Base-by-base conservation (phyloP, 768 basidiomycete species). In the Lactifluus pinguis region DNA sequence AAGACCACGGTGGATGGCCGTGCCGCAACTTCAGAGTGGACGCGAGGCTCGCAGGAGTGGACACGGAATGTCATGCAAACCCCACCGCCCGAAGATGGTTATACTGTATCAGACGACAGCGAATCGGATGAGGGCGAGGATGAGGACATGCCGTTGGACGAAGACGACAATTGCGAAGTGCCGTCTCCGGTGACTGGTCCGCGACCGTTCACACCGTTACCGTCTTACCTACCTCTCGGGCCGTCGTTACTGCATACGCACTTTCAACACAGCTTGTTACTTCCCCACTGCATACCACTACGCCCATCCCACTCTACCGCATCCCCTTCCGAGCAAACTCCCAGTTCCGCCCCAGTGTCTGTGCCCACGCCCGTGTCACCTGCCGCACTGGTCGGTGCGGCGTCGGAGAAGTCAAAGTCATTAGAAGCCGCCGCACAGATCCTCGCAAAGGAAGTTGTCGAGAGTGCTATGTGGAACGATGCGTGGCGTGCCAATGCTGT, bases 351-450 rank as follows among this genome's bases (percentile, higher is more conserved):
- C 4, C 73, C 73, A 3, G 75, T 76, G 3, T 79, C 80, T n/a
- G 89, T 86, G 0, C 89, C 89, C 1, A 93, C 91, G 0, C 91
- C 91, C 1, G 88, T 92, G 3, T 92, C 90, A 0, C 91, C 91
- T 19, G 89, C 87, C 4, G 86, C 87, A 1, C 76, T 77, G 0
- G 73, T 88, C 36, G 85, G 85, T 4, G 78, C 81, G 1, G 75
- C 82, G 1, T 80, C 81, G 4, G 88, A 88, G 68, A 83, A 83
- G 62, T 79, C 81, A 3, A 84, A 82, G 68, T 81, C 81, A 1
- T 73, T 92, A 25, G 89, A 90, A 69, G 80, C 82, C 0, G 82
- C 83, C 1, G 89, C 83, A 4, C 77, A 76, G 51, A 79, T 81
- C 45, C 70, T 91, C 30, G 83, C 84, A 5, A 75, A 72, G 36